Percentiles rank a stretch among this genome's conserved stretches.
These are phyloP conservation scores for Xylaria bambusicola DNA, from an alignment of 495 filamentous ascomycete genomes.

Conservation along the genomic window DNA sequence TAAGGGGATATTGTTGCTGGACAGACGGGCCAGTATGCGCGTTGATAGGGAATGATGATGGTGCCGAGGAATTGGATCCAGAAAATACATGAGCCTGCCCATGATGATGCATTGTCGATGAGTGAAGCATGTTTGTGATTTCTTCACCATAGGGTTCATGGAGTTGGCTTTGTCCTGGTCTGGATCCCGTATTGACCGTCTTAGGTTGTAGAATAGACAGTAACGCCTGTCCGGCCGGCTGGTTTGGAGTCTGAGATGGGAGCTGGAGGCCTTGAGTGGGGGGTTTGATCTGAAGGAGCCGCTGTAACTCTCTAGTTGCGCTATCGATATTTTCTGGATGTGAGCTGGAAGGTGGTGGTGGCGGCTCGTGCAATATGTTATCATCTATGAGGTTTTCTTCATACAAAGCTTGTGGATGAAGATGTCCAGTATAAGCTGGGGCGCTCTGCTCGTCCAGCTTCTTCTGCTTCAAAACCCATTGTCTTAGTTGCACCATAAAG, in stretches of 20 bases:
- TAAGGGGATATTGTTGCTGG: constrained; percentile 25
- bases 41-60: constrained; percentile 48
- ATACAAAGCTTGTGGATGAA: constrained; percentile 26
- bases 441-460: constrained; percentile 58
- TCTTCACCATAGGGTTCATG: constrained; percentile 48
- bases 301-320: constrained; percentile 64
- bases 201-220: constrained; percentile 56
- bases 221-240: constrained; percentile 49
- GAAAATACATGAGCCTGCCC: constrained; percentile 40
- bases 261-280: constrained; percentile 47
- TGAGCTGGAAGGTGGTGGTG: neutral
- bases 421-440: constrained; percentile 16
- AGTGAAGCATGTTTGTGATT: constrained; percentile 36
- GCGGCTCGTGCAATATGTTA: constrained; percentile 32
- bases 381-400: constrained; percentile 47
- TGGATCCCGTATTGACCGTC: constrained; percentile 29
- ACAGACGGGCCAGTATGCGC: constrained; percentile 23
- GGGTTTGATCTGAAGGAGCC: constrained; percentile 62
- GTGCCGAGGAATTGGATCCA: constrained; percentile 38
- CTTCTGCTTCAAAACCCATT: constrained; percentile 85
- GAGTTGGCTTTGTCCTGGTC: constrained; percentile 24
- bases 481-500: constrained; percentile 81
- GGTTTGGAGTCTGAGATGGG: constrained; percentile 21
- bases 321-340: constrained; percentile 44
- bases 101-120: constrained; percentile 34